These are phyloP conservation scores for Trichoderma gracile DNA, from an alignment of 2,329 filamentous ascomycete genomes.

Conservation along the genomic window DNA sequence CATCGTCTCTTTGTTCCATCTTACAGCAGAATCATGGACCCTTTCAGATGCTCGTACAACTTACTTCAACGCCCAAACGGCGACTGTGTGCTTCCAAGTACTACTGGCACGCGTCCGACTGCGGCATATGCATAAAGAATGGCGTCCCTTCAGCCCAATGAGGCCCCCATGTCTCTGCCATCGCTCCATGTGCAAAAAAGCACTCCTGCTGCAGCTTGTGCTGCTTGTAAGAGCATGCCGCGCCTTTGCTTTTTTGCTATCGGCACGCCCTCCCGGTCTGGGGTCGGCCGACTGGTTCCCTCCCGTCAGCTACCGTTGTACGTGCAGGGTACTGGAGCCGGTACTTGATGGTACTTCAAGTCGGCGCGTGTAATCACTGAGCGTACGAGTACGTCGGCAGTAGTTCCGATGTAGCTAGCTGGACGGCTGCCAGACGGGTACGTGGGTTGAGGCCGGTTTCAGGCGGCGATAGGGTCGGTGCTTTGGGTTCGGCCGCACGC, in stretches of 20 bases:
- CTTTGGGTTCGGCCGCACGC: conserved; percentile 18
- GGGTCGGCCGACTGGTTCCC: conserved; percentile 6
- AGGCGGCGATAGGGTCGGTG: conserved; percentile 21
- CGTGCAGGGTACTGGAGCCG: background rate
- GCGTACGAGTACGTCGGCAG: too few relatives aligned
- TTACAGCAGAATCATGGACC: too few relatives aligned
- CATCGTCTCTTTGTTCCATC: too few relatives aligned
- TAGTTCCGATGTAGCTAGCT: too few relatives aligned
- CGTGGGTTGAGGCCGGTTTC: background rate
- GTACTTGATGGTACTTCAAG: too few relatives aligned
- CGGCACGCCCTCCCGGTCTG: background rate
- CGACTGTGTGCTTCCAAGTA: background rate
- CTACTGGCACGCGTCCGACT: too few relatives aligned
- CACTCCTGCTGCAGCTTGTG: background rate
- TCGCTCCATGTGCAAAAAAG: background rate
- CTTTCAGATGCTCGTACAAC: too few relatives aligned
- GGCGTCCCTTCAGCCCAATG: conserved; percentile 7
- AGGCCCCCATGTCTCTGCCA: conserved; percentile 6
- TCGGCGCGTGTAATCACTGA: too few relatives aligned
- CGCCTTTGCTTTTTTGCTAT: background rate
- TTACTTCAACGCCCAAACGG: background rate
- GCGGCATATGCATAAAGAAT: background rate
- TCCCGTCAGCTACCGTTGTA: background rate
- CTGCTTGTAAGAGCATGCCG: background rate
- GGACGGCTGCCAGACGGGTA: background rate